These are phyloP conservation scores for Trichoderma asperelloides DNA, from an alignment of 495 filamentous ascomycete genomes.

Conservation along the genomic window DNA sequence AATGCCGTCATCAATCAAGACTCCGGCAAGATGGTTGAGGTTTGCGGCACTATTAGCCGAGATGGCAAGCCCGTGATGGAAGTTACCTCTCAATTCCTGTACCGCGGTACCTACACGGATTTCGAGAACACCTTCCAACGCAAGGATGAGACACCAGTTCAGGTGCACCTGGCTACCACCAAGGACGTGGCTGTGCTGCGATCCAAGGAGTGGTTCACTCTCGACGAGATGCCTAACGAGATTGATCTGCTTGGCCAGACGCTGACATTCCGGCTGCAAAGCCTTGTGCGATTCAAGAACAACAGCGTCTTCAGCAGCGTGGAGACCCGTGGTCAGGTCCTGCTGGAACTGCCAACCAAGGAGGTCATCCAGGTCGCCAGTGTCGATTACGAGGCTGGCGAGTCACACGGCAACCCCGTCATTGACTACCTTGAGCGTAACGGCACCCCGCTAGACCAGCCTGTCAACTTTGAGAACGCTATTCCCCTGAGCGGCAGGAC, in stretches of 20 bases:
- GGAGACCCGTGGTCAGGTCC: constrained; percentile 84
- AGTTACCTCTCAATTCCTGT: constrained; percentile 95
- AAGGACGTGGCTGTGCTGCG: constrained; percentile 90
- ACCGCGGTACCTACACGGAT: constrained; percentile 84
- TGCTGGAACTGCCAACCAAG: constrained; percentile 93
- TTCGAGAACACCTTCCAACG: constrained; percentile 98
- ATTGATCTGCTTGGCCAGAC: constrained; percentile 84
- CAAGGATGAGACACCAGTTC: constrained; percentile 91
- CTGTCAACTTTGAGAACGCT: constrained; percentile 92
- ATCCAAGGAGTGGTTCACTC: constrained; percentile 94
- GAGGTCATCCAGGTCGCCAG: constrained; percentile 93
- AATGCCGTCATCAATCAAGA: constrained; percentile 98
- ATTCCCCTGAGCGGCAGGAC: constrained; percentile 93
- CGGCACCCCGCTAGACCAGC: constrained; percentile 90
- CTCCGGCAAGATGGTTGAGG: constrained; percentile 98
- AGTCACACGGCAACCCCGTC: constrained; percentile 91
- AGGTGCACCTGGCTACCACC: constrained; percentile 73
- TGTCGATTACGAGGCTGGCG: constrained; percentile 84
- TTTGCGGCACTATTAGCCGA: constrained; percentile 88
- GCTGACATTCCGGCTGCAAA: constrained; percentile 91
- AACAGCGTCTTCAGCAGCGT: constrained; percentile 86
- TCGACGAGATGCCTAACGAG: constrained; percentile 53
- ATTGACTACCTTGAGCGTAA: constrained; percentile 91
- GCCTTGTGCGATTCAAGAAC: constrained; percentile 88
- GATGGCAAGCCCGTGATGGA: constrained; percentile 91